Conservation (phyloP, 495 filamentous ascomycete genomes). For the Rostrohypoxylon terebratum region DNA sequence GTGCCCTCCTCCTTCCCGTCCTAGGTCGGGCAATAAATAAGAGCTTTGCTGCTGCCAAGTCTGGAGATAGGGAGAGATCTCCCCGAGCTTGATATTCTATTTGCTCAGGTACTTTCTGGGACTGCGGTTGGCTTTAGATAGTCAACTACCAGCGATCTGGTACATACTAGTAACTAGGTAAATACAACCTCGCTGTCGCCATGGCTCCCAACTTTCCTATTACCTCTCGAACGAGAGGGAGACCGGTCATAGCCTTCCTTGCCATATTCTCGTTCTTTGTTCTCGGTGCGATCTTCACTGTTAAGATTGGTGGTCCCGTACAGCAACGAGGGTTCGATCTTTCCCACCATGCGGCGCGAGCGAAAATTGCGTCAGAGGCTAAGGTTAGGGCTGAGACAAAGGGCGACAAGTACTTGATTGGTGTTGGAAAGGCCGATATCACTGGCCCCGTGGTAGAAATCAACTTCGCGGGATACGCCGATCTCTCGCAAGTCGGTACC, state of each 20-base stretch:
- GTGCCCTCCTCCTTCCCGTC: constrained; percentile 26
- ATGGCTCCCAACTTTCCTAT: constrained; percentile 26
- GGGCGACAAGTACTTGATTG: constrained; percentile 76
- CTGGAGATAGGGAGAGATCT: constrained; percentile 6
- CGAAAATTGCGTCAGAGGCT: constrained; percentile 19
- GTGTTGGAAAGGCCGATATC: constrained; percentile 94
- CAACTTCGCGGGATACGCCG: constrained; percentile 78
- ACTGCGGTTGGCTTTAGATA: constrained; percentile 9
- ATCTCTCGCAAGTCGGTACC: constrained; percentile 78
- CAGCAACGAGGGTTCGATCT: constrained; percentile 31
- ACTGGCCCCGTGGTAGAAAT: constrained; percentile 78
- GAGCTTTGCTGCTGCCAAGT: constrained; percentile 12
- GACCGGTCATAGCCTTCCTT: constrained; percentile 37
- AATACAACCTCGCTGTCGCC: background rate
- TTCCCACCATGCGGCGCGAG: constrained; percentile 20
- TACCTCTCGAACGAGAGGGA: constrained; percentile 24
- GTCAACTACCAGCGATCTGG: background rate
- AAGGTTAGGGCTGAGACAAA: constrained; percentile 46
- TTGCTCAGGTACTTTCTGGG: background rate
- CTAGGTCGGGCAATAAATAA: constrained; percentile 28
- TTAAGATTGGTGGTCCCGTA: constrained; percentile 21
- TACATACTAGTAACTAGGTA: no score
- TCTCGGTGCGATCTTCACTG: constrained; percentile 42
- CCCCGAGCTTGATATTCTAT: constrained; percentile 11
- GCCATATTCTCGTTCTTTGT: constrained; percentile 46